Conservation (phyloP, 768 basidiomycete genomes). For the Roridomyces roridus region DNA sequence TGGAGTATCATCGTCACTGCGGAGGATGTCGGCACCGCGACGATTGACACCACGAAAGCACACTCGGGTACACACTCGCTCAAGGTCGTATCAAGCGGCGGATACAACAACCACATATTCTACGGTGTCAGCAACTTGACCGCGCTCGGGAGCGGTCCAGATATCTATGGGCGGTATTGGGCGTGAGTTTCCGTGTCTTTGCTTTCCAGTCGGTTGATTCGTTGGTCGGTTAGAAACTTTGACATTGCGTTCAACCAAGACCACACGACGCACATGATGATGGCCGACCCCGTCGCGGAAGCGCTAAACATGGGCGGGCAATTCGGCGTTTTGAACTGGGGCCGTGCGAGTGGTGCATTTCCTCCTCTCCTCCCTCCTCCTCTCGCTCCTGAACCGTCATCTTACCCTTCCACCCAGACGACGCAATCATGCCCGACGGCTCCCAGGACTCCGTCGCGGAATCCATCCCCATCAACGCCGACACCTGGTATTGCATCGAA, state of each 20-base stretch:
- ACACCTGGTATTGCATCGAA: constrained; percentile 30
- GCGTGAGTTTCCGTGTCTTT: constrained; percentile 23
- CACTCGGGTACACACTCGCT: constrained; percentile 27
- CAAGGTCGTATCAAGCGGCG: constrained; percentile 25
- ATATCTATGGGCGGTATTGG: constrained; percentile 26
- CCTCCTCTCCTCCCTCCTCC: constrained; percentile 5
- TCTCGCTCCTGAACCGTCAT: constrained; percentile 2
- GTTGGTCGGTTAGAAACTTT: constrained; percentile 25
- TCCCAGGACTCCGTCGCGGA: constrained; percentile 20
- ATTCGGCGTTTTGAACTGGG: constrained; percentile 29
- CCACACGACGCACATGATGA: constrained; percentile 29
- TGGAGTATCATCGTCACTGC: constrained; percentile 27
- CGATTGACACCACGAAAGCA: constrained; percentile 26
- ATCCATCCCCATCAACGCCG: constrained; percentile 25
- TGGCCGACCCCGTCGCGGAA: constrained; percentile 28
- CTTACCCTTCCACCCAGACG: constrained; percentile 15
- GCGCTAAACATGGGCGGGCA: constrained; percentile 28
- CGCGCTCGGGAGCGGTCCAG: constrained; percentile 21
- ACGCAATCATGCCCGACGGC: constrained; percentile 30
- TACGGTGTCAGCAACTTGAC: constrained; percentile 25
- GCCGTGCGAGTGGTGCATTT: constrained; percentile 25
- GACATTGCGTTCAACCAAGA: constrained; percentile 24
- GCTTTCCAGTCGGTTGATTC: constrained; percentile 13
- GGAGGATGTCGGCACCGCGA: constrained; percentile 25
- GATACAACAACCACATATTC: constrained; percentile 23